Evolutionary conservation across 768 basidiomycete genomes (phyloP), one percentile per base, ranked within the genome.

Genomic region (Suillus bovinus): DNA sequence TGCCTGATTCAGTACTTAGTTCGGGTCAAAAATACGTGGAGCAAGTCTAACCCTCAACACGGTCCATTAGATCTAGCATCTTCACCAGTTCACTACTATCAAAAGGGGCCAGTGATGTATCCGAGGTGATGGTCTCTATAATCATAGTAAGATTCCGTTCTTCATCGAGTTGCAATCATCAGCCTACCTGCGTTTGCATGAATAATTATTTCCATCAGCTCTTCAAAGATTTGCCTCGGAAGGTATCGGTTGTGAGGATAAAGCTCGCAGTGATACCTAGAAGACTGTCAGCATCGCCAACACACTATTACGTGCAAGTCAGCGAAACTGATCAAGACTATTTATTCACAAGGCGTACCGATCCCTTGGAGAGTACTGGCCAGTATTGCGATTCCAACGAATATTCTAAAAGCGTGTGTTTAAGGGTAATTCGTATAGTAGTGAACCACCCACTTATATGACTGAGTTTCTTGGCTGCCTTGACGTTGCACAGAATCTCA

Each of bases 371-470:
- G 39, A 64, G 57, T 16, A 29, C 46, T 66, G 4, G 69, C 72
- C 73, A 74, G 56, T 72, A 74, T 53, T 72, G 69, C 20, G 62
- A 62, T 59, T 71, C 69, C n/a, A 74, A 59, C 33, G 64, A 70
- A 44, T 62, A 59, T 56, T 67, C 72, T 72, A 46, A 59, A 17
- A 38, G 39, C 44, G 36, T 4, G 13, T 29, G 41, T 34, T 22
- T n/a, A 64, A 24, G 2, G 61, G 14, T 11, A 39, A 29, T 33
- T 22, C 16, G 13, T n/a, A 17, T 24, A 22, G n/a, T 24, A 13
- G 14, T 36, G 10, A 60, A 36, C 27, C 36, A 61, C 64, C 16
- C 29, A 65, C 64, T 63, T 27, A 65, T 63, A 38, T 65, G 62
- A 11, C 58, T 63, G 9, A 7, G 38, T 41, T 63, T 59, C 54